These are phyloP conservation scores for Melanomma pulvis-pyrius DNA, from an alignment of 495 filamentous ascomycete species.

Conservation along the genomic window DNA sequence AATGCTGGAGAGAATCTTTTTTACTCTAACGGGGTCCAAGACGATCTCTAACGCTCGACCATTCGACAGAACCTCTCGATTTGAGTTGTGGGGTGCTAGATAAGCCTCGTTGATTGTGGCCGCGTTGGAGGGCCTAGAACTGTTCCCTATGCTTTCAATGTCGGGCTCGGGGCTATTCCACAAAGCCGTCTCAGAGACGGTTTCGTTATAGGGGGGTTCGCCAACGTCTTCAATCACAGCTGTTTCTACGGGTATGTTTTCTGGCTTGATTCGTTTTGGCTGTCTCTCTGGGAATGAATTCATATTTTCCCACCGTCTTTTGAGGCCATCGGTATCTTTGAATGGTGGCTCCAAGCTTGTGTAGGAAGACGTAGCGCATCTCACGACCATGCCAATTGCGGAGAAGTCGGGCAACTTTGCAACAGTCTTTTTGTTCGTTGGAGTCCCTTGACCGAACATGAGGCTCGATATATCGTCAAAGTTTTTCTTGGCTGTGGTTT, in stretches of 20 bases:
- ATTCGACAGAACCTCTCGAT: neutral
- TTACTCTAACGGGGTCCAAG: neutral
- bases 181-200: neutral
- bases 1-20: neutral
- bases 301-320: neutral
- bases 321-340: neutral
- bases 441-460: no score
- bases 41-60: neutral
- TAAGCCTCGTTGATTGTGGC: neutral
- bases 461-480: no score
- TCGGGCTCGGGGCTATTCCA: neutral
- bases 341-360: no score
- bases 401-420: no score
- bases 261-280: neutral
- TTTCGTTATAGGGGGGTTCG: neutral
- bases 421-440: no score
- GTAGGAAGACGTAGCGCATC: no score
- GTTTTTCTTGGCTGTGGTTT: no score
- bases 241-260: neutral
- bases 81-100: neutral
- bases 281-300: neutral
- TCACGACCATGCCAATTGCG: neutral
- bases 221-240: neutral
- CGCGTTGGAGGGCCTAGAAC: neutral
- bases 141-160: neutral